Percentiles rank a stretch among this genome's conserved stretches.
phyloP scores from a whole-genome alignment of 306 rosid genomes.

The Ammopiptanthus mongolicus region DNA sequence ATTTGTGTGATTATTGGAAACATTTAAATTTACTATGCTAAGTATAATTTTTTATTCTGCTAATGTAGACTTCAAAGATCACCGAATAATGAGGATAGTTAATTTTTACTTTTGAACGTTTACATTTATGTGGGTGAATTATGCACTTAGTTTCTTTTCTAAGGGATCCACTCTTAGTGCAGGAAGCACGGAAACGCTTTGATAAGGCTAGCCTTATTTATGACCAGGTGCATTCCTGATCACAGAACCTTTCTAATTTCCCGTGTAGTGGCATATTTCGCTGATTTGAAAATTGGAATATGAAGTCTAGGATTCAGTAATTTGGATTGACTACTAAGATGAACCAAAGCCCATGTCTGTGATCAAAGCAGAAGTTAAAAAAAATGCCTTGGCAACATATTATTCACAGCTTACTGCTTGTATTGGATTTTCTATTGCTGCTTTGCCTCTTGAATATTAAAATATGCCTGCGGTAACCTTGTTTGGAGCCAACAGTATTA shows the following conservation, averaged over 20 bases:
- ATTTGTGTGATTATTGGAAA: slow-evolving; percentile 16
- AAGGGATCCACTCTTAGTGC: slow-evolving; percentile 49
- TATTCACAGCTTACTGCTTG: not conserved
- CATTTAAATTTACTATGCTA: slow-evolving; percentile 2
- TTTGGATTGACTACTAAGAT: slow-evolving; percentile 1
- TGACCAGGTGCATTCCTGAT: slow-evolving; percentile 69
- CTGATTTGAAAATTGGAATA: slow-evolving; percentile 1
- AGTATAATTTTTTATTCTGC: not conserved
- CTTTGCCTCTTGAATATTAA: not conserved
- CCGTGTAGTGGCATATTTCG: not conserved
- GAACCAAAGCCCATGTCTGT: not conserved
- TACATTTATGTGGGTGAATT: not conserved
- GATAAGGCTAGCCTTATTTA: slow-evolving; percentile 97
- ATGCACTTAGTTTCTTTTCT: slow-evolving; percentile 28
- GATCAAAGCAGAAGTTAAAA: not conserved
- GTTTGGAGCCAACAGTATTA: not conserved
- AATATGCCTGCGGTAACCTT: not conserved
- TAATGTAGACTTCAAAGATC: slow-evolving; percentile 11
- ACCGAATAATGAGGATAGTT: not conserved
- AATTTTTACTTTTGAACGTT: slow-evolving; percentile 5
- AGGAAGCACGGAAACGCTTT: slow-evolving; percentile 98
- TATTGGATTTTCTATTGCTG: not conserved
- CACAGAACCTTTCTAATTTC: slow-evolving; percentile 8
- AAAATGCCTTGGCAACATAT: not conserved
- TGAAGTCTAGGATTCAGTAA: not conserved